Percentiles rank a stretch among this genome's conserved stretches.
Conservation (phyloP, 495 filamentous ascomycete genomes). For the Podospora comata region DNA sequence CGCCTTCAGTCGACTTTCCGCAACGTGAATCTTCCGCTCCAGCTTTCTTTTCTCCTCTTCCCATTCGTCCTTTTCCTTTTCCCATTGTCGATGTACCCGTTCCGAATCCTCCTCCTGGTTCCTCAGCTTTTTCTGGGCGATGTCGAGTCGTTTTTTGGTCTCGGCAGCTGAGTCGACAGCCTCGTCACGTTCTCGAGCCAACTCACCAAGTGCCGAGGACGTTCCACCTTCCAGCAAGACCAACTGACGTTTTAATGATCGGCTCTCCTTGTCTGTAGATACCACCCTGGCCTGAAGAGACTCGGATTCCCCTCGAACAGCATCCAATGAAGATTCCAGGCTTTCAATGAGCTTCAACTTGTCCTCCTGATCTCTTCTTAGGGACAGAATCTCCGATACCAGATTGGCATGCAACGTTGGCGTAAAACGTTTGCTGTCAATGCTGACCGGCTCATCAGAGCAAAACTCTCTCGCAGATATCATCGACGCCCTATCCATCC, state of each 20-base stretch:
- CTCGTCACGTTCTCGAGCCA: constrained; percentile 83
- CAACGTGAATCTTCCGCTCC: constrained; percentile 80
- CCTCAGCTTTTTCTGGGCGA: constrained; percentile 70
- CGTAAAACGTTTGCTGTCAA: constrained; percentile 88
- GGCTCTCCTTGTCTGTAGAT: constrained; percentile 65
- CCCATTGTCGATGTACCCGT: constrained; percentile 71
- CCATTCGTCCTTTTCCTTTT: constrained; percentile 77
- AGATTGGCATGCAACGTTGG: constrained; percentile 92
- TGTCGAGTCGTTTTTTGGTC: constrained; percentile 73
- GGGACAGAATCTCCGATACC: constrained; percentile 85
- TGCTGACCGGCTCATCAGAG: constrained; percentile 70
- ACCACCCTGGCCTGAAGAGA: constrained; percentile 57
- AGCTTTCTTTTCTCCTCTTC: constrained; percentile 73
- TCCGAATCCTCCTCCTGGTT: constrained; percentile 79
- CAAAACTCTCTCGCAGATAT: constrained; percentile 55
- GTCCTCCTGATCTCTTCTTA: constrained; percentile 84
- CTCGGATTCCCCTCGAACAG: constrained; percentile 70
- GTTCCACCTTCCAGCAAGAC: constrained; percentile 83
- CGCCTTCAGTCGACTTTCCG: constrained; percentile 78
- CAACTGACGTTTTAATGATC: constrained; percentile 79
- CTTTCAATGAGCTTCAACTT: constrained; percentile 80
- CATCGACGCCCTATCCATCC: constrained; percentile 46
- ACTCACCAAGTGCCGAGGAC: constrained; percentile 73
- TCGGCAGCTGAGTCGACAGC: constrained; percentile 72
- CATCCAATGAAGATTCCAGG: constrained; percentile 72